Base-by-base conservation (phyloP, 2,329 filamentous ascomycete genomes). In the Penicillium psychrosexuale region DNA sequence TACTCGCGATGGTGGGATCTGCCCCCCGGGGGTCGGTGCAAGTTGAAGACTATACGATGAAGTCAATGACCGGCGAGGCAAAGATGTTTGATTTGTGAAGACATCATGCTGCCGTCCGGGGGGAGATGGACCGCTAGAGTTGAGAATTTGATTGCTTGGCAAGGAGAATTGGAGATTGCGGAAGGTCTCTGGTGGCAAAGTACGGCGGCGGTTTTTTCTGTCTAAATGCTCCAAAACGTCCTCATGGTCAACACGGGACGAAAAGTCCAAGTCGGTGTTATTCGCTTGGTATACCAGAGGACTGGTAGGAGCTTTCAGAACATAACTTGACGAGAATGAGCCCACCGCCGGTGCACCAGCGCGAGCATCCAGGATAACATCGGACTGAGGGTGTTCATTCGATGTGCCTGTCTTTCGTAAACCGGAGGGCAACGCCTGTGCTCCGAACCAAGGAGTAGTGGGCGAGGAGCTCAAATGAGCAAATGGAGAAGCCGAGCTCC, bases 201-300 rank as follows among this genome's bases (percentile, higher is more conserved):
- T 94, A 62, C 91, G 87, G 22, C 90, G 83, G 43, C 89, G 81
- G 15, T 81, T 81, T 43, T 71, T 75, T 53, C 76, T 78, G 30
- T 82, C 78, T 15, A 75, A 72, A 51, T 68, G 70, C 13, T 73
- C 68, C 36, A 74, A 70, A 34, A 83, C 77, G 45, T 84, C 78
- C 50, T 82, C 78, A 39, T 75, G 72, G 52, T 82, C 78, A 51
- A 80, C 72, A 19, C 78, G 78, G 59, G 82, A 77, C 2, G 84
- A 79, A 45, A 88, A 78, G 55, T 90, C 86, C 22, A 88, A 68
- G 62, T 94, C 90, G 7, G 90, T 87, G 62, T 92, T 94, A 74
- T 87, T 95, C 66, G 91, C 85, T 39, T 91, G 91, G 66, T 97
- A 87, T 0, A 95, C 92, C 11, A 99, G 78, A 13, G 94, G 94